Base-by-base conservation (phyloP, 2,329 filamentous ascomycete species). In the Fonsecaea nubica region DNA sequence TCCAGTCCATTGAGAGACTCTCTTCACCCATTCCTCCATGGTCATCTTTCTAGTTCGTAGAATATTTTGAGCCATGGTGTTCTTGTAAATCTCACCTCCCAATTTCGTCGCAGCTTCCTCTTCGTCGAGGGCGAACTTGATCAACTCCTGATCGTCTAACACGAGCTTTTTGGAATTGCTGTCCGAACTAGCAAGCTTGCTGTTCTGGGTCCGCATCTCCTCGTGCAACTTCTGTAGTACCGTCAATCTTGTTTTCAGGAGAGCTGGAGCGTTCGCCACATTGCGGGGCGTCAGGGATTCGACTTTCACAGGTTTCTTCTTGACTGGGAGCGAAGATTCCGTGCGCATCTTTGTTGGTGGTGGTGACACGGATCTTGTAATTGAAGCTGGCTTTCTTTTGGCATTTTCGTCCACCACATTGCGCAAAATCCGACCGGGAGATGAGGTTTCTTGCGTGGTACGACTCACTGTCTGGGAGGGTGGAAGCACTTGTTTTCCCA, bases 11-110 rank as follows among this genome's bases (percentile, higher is more conserved):
- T 79, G 75, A 53, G 90, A 71, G 36, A 84, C 80, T 59, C 90
- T 87, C 35, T 87, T 84, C 66, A 86, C 86, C 92, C 93, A 98
- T 55, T 91, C 85, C 3, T 85, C 82, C 2, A 87, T 75, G 0
- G 82, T 83, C 90, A 96, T 93, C 68, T 90, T 90, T 74, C 90
- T 92, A 75, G 93, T 88, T 52, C 84, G 84, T 72, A 90, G 85
- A 65, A 98, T 90, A 38, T 88, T 88, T 71, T 92, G 91, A 75
- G 93, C 96, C 76, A 98, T 87, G 32, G 93, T 82, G 73, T 96
- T 97, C 7, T 85, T 82, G 74, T 99, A 99, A 33, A 98, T 87
- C 0, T 85, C 89, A 15, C 89, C 87, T 12, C 82, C 83, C 13
- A 71, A 53, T 32, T 63, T 69, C 0, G 61, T 66, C 0, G 93